These are phyloP conservation scores for Globisporangium polare DNA, from an alignment of 352 stramenopile genomes.

Conservation along the genomic window DNA sequence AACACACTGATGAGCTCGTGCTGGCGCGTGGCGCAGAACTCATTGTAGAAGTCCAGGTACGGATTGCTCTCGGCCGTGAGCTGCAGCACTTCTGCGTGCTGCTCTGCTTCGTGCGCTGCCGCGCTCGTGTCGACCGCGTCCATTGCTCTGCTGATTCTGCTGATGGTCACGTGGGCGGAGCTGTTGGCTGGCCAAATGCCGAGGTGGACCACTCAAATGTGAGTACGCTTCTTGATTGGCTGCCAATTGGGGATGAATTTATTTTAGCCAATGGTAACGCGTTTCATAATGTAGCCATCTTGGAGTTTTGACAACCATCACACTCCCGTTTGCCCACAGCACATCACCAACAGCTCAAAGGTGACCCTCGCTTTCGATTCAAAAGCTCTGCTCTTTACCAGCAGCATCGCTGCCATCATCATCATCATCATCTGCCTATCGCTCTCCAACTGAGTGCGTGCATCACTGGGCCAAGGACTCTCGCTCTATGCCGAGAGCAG, in stretches of 20 bases:
- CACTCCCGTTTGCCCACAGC: too few relatives aligned
- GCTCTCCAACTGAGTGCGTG: not conserved
- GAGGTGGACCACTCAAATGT: not conserved
- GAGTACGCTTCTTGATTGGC: not conserved
- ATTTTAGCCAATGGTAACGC: not conserved
- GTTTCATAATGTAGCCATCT: constrained; percentile 4
- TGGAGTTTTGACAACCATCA: not conserved
- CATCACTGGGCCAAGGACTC: not conserved
- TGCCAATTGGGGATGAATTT: not conserved
- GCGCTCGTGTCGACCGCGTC: not conserved
- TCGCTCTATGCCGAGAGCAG: constrained; percentile 26
- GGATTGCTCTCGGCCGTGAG: constrained; percentile 69
- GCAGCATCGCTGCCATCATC: not conserved
- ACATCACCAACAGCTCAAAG: not conserved
- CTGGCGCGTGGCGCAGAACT: constrained; percentile 50
- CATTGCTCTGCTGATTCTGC: not conserved
- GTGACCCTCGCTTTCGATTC: not conserved
- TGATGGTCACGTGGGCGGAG: not conserved
- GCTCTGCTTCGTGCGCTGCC: constrained; percentile 8
- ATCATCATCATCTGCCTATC: not conserved
- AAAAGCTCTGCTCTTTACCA: not conserved
- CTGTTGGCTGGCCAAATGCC: not conserved
- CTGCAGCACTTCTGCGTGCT: constrained; percentile 27
- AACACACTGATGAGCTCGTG: constrained; percentile 72
- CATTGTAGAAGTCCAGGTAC: constrained; percentile 78